Evolutionary conservation across 345 rosid species (phyloP).

Genomic region (Hibiscus syriacus): DNA sequence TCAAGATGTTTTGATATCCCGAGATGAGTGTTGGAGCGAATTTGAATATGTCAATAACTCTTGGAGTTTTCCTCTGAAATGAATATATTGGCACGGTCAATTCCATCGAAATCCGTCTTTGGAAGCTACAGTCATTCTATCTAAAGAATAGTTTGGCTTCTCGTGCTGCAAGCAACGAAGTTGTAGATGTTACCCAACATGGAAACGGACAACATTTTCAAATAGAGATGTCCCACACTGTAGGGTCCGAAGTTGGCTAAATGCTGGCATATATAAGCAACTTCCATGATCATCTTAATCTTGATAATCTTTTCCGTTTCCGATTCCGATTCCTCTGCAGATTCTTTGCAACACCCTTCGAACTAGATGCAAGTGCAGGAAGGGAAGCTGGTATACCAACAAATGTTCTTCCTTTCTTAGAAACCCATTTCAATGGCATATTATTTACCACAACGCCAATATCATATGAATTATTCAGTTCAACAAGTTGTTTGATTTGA

Average conservation of each 20-base stretch:
- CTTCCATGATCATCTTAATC: conserved; percentile 38
- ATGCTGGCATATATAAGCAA: neutral
- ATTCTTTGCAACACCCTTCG: conserved; percentile 20
- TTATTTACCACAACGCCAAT: conserved; percentile 52
- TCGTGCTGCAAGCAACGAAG: neutral
- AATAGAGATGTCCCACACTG: neutral
- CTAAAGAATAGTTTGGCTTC: neutral
- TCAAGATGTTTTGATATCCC: neutral
- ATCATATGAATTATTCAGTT: conserved; percentile 44
- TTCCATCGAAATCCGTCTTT: neutral
- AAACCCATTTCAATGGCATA: conserved; percentile 70
- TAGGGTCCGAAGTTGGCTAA: neutral
- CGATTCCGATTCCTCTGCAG: conserved; percentile 38
- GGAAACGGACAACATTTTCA: neutral
- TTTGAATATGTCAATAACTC: neutral
- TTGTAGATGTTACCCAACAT: neutral
- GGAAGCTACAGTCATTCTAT: neutral
- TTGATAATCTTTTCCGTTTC: conserved; percentile 44
- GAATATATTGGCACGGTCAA: neutral
- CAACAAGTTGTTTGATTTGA: conserved; percentile 70
- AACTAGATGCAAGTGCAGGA: conserved; percentile 29
- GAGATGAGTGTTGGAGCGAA: neutral
- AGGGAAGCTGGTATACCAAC: conserved; percentile 63
- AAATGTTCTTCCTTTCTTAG: conserved; percentile 70
- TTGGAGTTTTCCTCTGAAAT: neutral